phyloP scores from a whole-genome alignment of 352 stramenopile genomes.

The Paralagenidium karlingii region DNA sequence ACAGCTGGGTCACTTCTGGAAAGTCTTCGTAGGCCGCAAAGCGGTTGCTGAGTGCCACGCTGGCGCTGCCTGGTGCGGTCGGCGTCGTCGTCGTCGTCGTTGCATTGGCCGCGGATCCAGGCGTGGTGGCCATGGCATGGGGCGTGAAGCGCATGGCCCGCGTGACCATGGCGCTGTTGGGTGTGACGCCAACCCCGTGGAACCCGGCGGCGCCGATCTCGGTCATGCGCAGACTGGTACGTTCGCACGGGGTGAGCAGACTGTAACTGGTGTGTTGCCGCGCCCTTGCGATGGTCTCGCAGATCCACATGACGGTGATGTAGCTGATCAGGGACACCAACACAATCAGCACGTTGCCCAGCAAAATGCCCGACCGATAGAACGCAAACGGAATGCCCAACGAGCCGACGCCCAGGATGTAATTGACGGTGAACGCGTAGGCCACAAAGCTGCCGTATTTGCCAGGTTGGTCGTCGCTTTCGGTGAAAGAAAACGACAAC shows the following conservation, averaged over 20 bases:
- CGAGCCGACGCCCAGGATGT: slow-evolving; percentile 86
- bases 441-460: slow-evolving; percentile 63
- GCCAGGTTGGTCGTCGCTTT: not conserved
- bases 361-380: slow-evolving; percentile 57
- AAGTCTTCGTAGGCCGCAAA: slow-evolving; percentile 44
- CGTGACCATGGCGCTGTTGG: too few species aligned
- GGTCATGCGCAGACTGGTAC: too few species aligned
- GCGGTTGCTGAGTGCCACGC: too few species aligned
- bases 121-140: slow-evolving; percentile 26
- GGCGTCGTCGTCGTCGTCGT: too few species aligned
- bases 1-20: slow-evolving; percentile 69
- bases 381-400: slow-evolving; percentile 84
- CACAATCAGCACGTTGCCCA: slow-evolving; percentile 63
- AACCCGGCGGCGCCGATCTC: too few species aligned
- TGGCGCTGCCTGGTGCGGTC: too few species aligned
- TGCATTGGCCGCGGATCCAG: slow-evolving; percentile 2
- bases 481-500: slow-evolving; percentile 29
- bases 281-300: slow-evolving; percentile 51
- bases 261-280: slow-evolving; percentile 23
- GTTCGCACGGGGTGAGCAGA: slow-evolving; percentile 14
- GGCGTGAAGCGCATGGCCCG: too few species aligned
- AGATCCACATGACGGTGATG: slow-evolving; percentile 86
- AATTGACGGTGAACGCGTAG: slow-evolving; percentile 88
- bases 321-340: slow-evolving; percentile 75
- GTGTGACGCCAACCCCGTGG: too few species aligned